Base-by-base conservation (phyloP, 768 basidiomycete genomes). In the Dictyophora rubrovolvata region DNA sequence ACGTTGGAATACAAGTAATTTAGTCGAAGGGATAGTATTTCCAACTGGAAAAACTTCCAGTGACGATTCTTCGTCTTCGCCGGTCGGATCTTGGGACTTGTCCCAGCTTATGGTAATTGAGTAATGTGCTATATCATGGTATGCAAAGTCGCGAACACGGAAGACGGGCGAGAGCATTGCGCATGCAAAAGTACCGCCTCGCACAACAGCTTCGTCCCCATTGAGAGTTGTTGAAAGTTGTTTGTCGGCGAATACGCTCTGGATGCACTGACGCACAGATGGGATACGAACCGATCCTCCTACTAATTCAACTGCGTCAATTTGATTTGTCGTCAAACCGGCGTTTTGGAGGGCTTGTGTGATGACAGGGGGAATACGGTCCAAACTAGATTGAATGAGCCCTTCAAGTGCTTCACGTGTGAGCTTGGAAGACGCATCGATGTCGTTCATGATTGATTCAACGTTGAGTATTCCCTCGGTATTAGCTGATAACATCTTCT, bases 111-210 rank as follows among this genome's bases (percentile, higher is more conserved):
- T 85, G 72, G 87, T 93, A 81, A 98, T 84, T 16, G 93, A 85
- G 77, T 90, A 96, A 49, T 83, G 78, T 58, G 85, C 80, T 73
- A 90, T 84, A 71, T 99, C 96, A 69, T 84, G 81, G 61, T 93
- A 76, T 67, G 83, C 77, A 79, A 99, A 99, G 62, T 98, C 94
- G 64, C 93, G 88, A 35, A 98, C 95, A 63, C 92, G 89, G 89
- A 98, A 99, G 55, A 93, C 86, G 65, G 96, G 96, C 34, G 93
- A 96, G 64, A 96, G 86, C 78, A 92, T 92, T 28, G 96, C 95
- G 69, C 95, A 97, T 37, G 93, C 85, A 71, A 99, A 96, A 57
- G 96, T 97, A 54, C 93, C 89, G 47, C 95, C 96, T 49, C 95
- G 90, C 9, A 92, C 93, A 65, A 93, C 80, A 61, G 96, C 94